Evolutionary conservation across 169 alveolate genomes (phyloP).

Genomic region (Blepharisma undulans): DNA sequence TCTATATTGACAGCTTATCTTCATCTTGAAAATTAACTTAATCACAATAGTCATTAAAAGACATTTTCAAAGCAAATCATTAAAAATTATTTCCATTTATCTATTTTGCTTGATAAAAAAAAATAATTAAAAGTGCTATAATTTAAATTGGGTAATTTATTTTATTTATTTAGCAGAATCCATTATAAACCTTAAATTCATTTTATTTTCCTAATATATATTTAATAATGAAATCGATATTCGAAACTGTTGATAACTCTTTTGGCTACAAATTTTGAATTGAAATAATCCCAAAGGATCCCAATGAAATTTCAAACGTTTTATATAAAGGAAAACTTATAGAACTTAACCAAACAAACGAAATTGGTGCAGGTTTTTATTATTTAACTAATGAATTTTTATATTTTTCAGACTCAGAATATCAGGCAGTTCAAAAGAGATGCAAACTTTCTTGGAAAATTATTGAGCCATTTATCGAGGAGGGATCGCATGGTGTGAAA

Average conservation of each 20-base stretch:
- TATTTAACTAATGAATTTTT: not conserved
- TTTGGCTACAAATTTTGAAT: not conserved
- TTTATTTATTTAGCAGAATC: not conserved
- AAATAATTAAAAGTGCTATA: not conserved
- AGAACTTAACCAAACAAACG: not conserved
- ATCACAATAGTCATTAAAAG: too few species aligned
- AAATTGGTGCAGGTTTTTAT: not conserved
- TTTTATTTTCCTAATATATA: too few species aligned
- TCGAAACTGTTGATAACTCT: not conserved
- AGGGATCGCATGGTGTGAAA: not conserved
- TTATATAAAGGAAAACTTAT: not conserved
- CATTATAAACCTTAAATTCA: not conserved
- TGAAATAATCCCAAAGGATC: not conserved
- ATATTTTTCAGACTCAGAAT: not conserved
- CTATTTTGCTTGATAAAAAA: too few species aligned
- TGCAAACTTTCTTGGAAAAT: not conserved
- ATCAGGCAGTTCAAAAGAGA: not conserved
- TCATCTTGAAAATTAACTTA: too few species aligned
- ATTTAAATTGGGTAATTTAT: too few species aligned
- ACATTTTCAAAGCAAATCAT: too few species aligned
- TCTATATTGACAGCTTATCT: too few species aligned
- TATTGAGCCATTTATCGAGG: slow-evolving; percentile 10
- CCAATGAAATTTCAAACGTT: not conserved
- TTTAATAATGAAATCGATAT: not conserved
- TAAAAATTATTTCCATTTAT: too few species aligned